Evolutionary conservation across 1,284 basidiomycete genomes (phyloP).

Genomic region (Ceratorhiza oryzae-sativae): DNA sequence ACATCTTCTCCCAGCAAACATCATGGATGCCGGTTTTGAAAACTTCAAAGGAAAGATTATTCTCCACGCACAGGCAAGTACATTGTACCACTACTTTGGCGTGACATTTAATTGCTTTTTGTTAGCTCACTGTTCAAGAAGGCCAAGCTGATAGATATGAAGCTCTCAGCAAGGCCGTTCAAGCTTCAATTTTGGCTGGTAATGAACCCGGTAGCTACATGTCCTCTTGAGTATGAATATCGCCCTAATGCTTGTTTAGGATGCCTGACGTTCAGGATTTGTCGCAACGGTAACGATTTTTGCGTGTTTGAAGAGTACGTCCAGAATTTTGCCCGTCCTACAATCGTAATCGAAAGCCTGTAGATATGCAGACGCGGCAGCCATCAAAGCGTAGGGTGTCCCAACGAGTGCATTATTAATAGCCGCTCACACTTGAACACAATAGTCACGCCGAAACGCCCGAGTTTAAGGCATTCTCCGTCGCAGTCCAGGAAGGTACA

Average conservation of each 20-base stretch:
- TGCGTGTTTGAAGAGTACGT: slow-evolving; percentile 25
- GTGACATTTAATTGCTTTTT: not conserved
- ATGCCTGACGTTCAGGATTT: not conserved
- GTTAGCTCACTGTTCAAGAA: slow-evolving; percentile 1
- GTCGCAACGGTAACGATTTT: slow-evolving; percentile 15
- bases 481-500: not conserved
- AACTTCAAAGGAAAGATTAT: slow-evolving; percentile 20
- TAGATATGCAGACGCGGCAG: not conserved
- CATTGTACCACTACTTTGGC: not conserved
- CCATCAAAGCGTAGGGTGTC: not conserved
- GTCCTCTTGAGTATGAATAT: too few species aligned
- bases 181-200: not conserved
- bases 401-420: not conserved
- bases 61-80: slow-evolving; percentile 3
- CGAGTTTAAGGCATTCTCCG: not conserved
- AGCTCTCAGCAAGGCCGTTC: not conserved
- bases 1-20: too few species aligned
- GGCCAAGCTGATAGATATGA: not conserved
- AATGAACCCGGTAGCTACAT: slow-evolving; percentile 28
- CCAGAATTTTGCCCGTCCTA: not conserved
- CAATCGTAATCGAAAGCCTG: not conserved
- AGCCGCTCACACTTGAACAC: not conserved
- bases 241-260: not conserved
- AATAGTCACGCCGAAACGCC: not conserved
- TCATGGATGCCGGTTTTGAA: not conserved